Evolutionary conservation across 441 rosid species (phyloP).

Genomic region (Dalechampia spathulata): DNA sequence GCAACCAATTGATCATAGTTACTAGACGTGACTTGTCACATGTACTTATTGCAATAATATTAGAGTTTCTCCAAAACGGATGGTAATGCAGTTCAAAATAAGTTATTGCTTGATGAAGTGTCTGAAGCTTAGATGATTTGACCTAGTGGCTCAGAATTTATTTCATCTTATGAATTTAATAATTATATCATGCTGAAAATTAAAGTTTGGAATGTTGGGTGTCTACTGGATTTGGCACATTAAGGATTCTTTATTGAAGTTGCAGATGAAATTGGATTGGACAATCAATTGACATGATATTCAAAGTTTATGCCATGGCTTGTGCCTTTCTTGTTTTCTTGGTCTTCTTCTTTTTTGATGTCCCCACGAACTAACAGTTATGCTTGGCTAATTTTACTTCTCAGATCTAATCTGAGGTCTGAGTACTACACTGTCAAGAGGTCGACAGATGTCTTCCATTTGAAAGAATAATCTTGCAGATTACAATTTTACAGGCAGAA

Average conservation of each 20-base stretch:
- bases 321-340: background rate
- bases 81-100: background rate
- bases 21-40: background rate
- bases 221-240: background rate
- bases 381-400: no score
- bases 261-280: no score
- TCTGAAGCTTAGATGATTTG: background rate
- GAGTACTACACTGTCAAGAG: no score
- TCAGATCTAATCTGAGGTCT: no score
- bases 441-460: background rate
- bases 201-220: background rate
- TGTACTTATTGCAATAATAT: background rate
- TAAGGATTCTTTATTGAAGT: background rate
- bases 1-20: background rate
- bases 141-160: background rate
- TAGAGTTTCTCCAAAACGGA: background rate
- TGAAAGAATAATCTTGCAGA: background rate
- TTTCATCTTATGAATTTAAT: background rate
- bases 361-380: background rate
- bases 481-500: constrained; percentile 53
- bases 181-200: background rate
- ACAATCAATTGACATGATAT: no score
- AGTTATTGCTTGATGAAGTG: background rate
- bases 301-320: background rate
- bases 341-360: background rate